Conservation (phyloP, 495 filamentous ascomycete genomes). For the Aspergillus baeticus region DNA sequence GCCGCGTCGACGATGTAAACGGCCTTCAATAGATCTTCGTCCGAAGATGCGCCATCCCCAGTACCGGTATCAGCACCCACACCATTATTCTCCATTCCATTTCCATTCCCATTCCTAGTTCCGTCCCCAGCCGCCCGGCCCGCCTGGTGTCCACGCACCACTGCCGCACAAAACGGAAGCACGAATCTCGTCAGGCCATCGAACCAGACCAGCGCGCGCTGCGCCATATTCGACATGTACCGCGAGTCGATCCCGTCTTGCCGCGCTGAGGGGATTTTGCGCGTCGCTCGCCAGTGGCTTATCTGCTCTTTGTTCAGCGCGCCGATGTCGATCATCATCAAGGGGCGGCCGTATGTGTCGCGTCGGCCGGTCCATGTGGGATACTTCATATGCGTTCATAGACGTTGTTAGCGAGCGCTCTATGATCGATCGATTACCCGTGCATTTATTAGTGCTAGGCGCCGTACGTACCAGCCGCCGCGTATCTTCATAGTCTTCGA, state of each 20-base stretch:
- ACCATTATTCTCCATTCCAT: too few species aligned
- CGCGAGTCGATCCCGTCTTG: not conserved
- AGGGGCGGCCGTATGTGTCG: conserved; percentile 27
- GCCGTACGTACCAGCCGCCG: conserved; percentile 19
- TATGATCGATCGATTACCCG: too few species aligned
- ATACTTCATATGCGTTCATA: conserved; percentile 19
- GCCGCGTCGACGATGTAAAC: conserved; percentile 29
- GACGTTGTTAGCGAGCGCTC: not conserved
- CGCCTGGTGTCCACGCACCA: conserved; percentile 9
- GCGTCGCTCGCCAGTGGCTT: conserved; percentile 19
- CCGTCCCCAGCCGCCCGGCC: too few species aligned
- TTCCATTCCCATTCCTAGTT: too few species aligned
- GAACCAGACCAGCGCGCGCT: conserved; percentile 23
- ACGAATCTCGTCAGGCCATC: conserved; percentile 30
- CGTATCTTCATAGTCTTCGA: conserved; percentile 28
- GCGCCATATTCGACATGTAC: conserved; percentile 16
- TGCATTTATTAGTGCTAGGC: not conserved
- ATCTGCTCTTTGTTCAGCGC: conserved; percentile 17
- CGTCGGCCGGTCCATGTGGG: conserved; percentile 36
- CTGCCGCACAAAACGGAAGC: conserved; percentile 31
- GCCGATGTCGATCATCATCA: conserved; percentile 26
- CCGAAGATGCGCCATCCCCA: conserved; percentile 12
- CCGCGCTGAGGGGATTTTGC: conserved; percentile 1
- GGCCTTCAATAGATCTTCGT: conserved; percentile 23
- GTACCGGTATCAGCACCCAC: too few species aligned